These are phyloP conservation scores for Gaeumannomyces tritici DNA, from an alignment of 2,329 filamentous ascomycete genomes.

Conservation along the genomic window DNA sequence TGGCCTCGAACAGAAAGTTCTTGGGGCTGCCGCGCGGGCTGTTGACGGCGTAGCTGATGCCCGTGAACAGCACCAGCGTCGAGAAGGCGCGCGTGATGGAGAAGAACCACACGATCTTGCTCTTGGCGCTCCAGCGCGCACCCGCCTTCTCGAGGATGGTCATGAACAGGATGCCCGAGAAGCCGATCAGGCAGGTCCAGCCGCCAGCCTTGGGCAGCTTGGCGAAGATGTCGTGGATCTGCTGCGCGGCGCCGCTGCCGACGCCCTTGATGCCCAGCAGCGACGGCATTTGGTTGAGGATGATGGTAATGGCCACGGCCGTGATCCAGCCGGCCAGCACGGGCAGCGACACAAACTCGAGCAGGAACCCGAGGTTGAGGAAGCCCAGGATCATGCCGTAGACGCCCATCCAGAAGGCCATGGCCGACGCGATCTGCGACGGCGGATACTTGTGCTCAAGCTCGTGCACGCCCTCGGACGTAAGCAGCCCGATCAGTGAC, in stretches of 20 bases:
- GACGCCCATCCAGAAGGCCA: conserved; percentile 54
- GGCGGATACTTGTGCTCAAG: conserved; percentile 41
- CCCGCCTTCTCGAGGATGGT: conserved; percentile 47
- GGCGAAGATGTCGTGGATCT: conserved; percentile 49
- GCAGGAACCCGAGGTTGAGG: conserved; percentile 53
- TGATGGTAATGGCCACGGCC: conserved; percentile 55
- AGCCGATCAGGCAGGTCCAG: conserved; percentile 48
- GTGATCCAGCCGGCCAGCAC: conserved; percentile 58
- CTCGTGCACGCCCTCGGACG: conserved; percentile 47
- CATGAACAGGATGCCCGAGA: conserved; percentile 46
- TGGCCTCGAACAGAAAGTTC: conserved; percentile 46
- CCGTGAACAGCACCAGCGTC: conserved; percentile 50
- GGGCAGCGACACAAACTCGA: conserved; percentile 57
- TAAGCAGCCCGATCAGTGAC: conserved; percentile 53
- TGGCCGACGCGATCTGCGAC: conserved; percentile 47
- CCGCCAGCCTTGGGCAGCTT: conserved; percentile 47
- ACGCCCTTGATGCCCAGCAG: conserved; percentile 45
- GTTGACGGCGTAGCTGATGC: conserved; percentile 55
- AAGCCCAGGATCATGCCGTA: conserved; percentile 50
- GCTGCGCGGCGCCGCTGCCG: conserved; percentile 40
- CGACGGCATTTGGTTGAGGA: conserved; percentile 53
- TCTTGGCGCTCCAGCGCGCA: conserved; percentile 47
- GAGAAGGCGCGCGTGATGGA: conserved; percentile 52
- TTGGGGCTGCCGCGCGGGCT: conserved; percentile 27
- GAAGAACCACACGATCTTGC: conserved; percentile 47